phyloP scores from a whole-genome alignment of 2,329 filamentous ascomycete species.

The Cadophora luteo-olivacea region DNA sequence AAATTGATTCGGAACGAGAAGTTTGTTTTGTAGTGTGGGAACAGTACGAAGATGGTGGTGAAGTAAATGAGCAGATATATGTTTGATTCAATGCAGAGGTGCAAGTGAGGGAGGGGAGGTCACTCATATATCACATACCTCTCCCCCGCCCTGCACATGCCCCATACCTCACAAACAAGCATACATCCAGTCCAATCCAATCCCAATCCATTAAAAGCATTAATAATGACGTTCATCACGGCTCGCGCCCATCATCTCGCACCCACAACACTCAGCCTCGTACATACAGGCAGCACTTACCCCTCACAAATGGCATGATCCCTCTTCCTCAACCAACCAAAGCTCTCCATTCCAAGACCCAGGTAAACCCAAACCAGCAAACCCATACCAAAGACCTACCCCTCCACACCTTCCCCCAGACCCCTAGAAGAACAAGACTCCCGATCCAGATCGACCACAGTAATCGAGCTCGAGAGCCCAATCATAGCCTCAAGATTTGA shows the following conservation, averaged over 20 bases:
- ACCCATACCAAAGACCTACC: conserved; percentile 16
- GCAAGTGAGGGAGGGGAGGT: conserved; percentile 2
- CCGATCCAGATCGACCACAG: conserved; percentile 22
- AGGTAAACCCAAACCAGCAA: conserved; percentile 11
- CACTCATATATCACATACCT: conserved; percentile 15
- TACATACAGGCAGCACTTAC: conserved; percentile 17
- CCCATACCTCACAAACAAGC: conserved; percentile 5
- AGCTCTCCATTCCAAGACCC: not conserved
- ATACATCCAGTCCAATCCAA: not conserved
- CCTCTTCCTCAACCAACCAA: conserved; percentile 16
- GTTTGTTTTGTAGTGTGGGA: not conserved
- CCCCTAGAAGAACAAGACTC: conserved; percentile 19
- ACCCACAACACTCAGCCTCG: conserved; percentile 18
- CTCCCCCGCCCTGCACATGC: conserved; percentile 1
- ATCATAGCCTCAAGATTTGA: not conserved
- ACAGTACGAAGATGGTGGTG: not conserved
- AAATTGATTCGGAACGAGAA: not conserved
- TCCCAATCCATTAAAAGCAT: conserved; percentile 20
- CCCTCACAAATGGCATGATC: conserved; percentile 27
- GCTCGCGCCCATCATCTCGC: conserved; percentile 12
- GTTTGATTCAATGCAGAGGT: no score
- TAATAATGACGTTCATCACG: conserved; percentile 29
- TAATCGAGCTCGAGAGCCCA: conserved; percentile 15
- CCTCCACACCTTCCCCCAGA: conserved; percentile 26
- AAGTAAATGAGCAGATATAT: no score